Conservation (phyloP, 202 grass and related monocot genomes). For the Alloteropsis angusta region DNA sequence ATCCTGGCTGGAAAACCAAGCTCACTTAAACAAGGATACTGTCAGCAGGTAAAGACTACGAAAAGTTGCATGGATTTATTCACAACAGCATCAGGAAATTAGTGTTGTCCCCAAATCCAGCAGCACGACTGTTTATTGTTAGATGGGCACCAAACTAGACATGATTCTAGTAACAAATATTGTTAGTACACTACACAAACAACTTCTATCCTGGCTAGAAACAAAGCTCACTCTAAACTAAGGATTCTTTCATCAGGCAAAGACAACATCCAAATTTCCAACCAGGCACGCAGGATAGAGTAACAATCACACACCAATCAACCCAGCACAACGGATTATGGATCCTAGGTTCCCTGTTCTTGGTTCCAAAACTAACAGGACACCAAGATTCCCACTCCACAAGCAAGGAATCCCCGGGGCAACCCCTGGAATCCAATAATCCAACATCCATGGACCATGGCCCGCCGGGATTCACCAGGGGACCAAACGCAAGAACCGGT, state of each 20-base stretch:
- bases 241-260: not conserved
- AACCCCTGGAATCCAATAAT: not conserved
- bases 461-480: not conserved
- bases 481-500: not conserved
- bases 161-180: not conserved
- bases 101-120: not conserved
- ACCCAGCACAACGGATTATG: not conserved
- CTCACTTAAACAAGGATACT: not conserved
- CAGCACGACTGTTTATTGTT: not conserved
- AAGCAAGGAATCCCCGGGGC: constrained; percentile 1
- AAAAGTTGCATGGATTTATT: not conserved
- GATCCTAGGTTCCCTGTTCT: not conserved
- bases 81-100: not conserved
- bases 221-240: not conserved
- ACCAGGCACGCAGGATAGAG: not conserved
- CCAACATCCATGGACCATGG: not conserved
- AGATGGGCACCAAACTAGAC: not conserved
- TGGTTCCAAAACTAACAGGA: constrained; percentile 6
- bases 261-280: too few species aligned
- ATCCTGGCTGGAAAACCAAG: not conserved
- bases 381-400: constrained; percentile 5
- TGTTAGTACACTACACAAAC: not conserved
- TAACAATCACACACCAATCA: not conserved
- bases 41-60: not conserved
- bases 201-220: not conserved